Percentiles rank a stretch among this genome's conserved stretches.
Conservation (phyloP, 2,329 filamentous ascomycete species). For the Sporothrix inflata region DNA sequence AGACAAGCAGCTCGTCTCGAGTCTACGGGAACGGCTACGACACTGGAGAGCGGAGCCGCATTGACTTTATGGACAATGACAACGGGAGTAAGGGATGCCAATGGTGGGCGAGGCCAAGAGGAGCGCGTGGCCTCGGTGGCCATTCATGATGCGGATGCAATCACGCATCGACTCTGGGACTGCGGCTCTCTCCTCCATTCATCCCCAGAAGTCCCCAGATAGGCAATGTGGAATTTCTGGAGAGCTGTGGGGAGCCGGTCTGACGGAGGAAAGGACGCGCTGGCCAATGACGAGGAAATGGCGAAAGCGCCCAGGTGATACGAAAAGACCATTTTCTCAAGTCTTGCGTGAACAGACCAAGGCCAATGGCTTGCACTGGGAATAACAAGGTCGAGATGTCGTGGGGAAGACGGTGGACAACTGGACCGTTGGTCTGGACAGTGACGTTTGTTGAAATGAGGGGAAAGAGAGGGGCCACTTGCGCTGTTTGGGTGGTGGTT, state of each 20-base stretch:
- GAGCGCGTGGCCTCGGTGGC: background rate
- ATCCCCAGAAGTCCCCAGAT: background rate
- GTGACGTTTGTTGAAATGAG: background rate
- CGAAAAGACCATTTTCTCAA: background rate
- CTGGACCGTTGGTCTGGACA: background rate
- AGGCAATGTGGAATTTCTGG: background rate
- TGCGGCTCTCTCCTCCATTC: too few relatives aligned
- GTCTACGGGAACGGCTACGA: background rate
- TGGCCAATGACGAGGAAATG: background rate
- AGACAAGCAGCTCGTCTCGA: background rate
- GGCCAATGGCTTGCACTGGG: background rate
- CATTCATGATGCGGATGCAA: background rate
- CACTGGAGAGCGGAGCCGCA: conserved; percentile 5
- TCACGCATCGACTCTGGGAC: background rate
- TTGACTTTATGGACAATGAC: background rate
- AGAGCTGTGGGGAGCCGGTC: background rate
- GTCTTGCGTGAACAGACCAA: background rate
- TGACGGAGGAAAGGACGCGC: background rate
- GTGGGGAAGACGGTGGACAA: background rate
- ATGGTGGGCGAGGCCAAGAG: too few relatives aligned
- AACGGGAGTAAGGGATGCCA: background rate
- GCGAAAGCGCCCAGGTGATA: too few relatives aligned
- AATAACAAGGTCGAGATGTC: background rate
- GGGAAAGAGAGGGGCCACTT: background rate
- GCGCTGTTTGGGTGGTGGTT: background rate